Conservation (phyloP, 2,329 filamentous ascomycete species). For the Colletotrichum phormii region DNA sequence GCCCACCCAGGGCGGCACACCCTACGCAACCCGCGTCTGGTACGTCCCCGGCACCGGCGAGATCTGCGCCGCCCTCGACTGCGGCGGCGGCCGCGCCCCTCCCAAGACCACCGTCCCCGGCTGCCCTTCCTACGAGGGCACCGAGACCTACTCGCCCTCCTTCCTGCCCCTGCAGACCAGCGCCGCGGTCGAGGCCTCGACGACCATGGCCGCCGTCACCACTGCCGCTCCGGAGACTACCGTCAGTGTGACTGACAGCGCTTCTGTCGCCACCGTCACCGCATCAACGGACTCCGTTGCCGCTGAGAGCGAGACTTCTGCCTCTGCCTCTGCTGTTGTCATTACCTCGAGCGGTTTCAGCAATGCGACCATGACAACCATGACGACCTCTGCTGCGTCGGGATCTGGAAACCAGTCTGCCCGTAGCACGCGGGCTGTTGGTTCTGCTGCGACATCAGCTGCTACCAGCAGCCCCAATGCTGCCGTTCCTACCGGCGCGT, state of each 20-base stretch:
- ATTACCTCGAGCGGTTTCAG: neutral
- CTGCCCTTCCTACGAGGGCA: conserved; percentile 67
- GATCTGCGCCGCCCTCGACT: conserved; percentile 73
- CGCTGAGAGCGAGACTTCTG: neutral
- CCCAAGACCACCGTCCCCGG: conserved; percentile 73
- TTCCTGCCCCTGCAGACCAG: conserved; percentile 55
- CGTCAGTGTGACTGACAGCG: neutral
- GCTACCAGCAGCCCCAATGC: conserved; percentile 1
- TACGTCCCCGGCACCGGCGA: conserved; percentile 74
- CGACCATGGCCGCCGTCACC: neutral
- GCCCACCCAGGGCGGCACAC: conserved; percentile 34
- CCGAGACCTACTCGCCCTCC: conserved; percentile 63
- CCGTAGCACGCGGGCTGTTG: neutral
- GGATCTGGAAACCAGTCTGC: neutral
- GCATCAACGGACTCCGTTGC: neutral
- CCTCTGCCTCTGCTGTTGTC: neutral
- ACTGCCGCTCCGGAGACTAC: neutral
- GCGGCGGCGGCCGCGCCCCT: conserved; percentile 74
- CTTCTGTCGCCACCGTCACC: neutral
- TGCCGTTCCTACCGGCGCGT: neutral
- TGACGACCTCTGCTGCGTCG: neutral
- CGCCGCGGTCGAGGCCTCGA: neutral
- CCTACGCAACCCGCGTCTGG: conserved; percentile 63
- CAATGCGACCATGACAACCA: neutral
- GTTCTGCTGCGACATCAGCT: neutral